These are phyloP conservation scores for Didymella lethalis DNA, from an alignment of 2,329 filamentous ascomycete species.

Conservation along the genomic window DNA sequence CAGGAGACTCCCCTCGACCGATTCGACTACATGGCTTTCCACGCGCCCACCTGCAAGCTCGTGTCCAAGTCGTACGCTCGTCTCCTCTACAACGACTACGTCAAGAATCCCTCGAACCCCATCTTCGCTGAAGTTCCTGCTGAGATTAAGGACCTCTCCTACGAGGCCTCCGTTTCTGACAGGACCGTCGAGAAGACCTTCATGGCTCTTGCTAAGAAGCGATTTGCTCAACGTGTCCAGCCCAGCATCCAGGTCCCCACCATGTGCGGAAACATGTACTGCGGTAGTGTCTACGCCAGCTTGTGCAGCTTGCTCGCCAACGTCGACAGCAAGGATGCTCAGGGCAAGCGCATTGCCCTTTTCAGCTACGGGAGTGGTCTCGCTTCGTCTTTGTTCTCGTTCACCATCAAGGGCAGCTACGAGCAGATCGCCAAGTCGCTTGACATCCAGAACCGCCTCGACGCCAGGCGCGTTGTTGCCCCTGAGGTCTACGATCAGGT, in stretches of 20 bases:
- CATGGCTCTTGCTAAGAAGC: constrained; percentile 61
- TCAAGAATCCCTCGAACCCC: constrained; percentile 56
- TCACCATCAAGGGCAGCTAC: constrained; percentile 57
- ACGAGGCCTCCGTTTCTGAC: constrained; percentile 58
- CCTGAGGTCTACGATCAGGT: constrained; percentile 60
- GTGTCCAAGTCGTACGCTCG: constrained; percentile 63
- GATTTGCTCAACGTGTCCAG: constrained; percentile 59
- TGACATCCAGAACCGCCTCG: constrained; percentile 57
- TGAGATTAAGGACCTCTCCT: constrained; percentile 57
- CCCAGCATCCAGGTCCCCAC: constrained; percentile 60
- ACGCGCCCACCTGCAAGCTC: constrained; percentile 63
- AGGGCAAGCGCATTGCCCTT: constrained; percentile 60
- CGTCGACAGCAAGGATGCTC: constrained; percentile 54
- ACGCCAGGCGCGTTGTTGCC: constrained; percentile 54
- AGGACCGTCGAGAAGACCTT: constrained; percentile 63
- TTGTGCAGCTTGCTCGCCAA: constrained; percentile 59
- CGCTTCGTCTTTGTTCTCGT: constrained; percentile 60
- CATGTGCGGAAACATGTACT: constrained; percentile 65
- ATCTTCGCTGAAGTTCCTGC: constrained; percentile 60
- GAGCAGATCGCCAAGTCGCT: constrained; percentile 58
- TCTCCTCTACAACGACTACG: constrained; percentile 62
- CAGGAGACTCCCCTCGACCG: constrained; percentile 59
- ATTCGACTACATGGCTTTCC: constrained; percentile 65
- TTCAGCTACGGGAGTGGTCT: constrained; percentile 64
- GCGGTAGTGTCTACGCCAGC: constrained; percentile 60